phyloP scores from a whole-genome alignment of 163 green algal species.

The Chlamydomonas reinhardtii region DNA sequence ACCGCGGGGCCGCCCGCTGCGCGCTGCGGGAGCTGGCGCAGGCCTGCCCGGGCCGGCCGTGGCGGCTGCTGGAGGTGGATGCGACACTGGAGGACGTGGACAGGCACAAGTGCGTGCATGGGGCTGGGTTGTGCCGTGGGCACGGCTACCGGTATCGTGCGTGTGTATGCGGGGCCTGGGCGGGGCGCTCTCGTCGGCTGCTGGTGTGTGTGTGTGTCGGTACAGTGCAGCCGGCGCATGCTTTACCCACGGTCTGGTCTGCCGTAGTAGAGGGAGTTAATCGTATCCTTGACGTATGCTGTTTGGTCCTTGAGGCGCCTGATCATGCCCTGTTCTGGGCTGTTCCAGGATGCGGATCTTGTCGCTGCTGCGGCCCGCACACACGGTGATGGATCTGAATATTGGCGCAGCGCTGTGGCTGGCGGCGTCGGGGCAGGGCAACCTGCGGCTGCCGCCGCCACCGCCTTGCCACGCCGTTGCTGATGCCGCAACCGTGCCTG shows the following conservation, averaged over 20 bases:
- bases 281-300: too few relatives aligned
- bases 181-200: too few relatives aligned
- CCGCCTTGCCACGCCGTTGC: neutral
- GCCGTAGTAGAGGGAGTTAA: too few relatives aligned
- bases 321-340: too few relatives aligned
- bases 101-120: slow-evolving; percentile 46
- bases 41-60: slow-evolving; percentile 71
- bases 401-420: slow-evolving; percentile 94
- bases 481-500: neutral
- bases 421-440: slow-evolving; percentile 65
- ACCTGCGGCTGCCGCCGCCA: neutral
- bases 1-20: slow-evolving; percentile 78
- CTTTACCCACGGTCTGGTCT: too few relatives aligned
- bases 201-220: too few relatives aligned
- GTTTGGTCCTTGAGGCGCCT: too few relatives aligned
- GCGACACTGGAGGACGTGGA: slow-evolving; percentile 83
- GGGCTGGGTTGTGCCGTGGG: too few relatives aligned
- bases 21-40: slow-evolving; percentile 78
- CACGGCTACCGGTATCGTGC: too few relatives aligned
- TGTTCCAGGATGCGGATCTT: slow-evolving; percentile 60
- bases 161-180: too few relatives aligned
- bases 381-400: slow-evolving; percentile 96
- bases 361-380: slow-evolving; percentile 82
- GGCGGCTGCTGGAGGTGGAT: slow-evolving; percentile 90
- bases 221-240: too few relatives aligned